These are phyloP conservation scores for Colletotrichum gigasporum DNA, from an alignment of 2,329 filamentous ascomycete species.

Conservation along the genomic window DNA sequence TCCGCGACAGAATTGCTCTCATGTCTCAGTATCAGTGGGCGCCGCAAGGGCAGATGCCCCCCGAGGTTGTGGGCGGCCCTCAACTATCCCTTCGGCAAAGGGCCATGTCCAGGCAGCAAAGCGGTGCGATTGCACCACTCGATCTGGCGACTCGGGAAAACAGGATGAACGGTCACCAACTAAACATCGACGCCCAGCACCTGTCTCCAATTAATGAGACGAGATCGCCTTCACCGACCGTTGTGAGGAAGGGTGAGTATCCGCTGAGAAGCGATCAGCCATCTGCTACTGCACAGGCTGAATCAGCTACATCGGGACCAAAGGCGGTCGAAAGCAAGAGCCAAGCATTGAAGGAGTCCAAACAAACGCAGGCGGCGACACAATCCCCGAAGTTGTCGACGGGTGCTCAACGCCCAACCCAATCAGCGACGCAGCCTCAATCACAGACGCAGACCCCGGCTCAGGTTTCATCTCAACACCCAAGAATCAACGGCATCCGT, in stretches of 20 bases:
- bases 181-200: constrained; percentile 53
- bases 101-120: constrained; percentile 52
- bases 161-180: constrained; percentile 45
- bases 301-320: not conserved
- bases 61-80: constrained; percentile 38
- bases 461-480: constrained; percentile 37
- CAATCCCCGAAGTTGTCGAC: constrained; percentile 34
- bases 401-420: constrained; percentile 7
- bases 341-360: constrained; percentile 39
- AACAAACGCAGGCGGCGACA: constrained; percentile 32
- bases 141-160: constrained; percentile 63
- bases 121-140: constrained; percentile 61
- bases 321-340: constrained; percentile 12
- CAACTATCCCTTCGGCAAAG: constrained; percentile 48
- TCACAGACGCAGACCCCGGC: constrained; percentile 16
- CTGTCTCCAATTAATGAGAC: constrained; percentile 81
- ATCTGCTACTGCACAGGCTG: constrained; percentile 16
- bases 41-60: constrained; percentile 24
- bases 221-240: constrained; percentile 75
- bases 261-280: constrained; percentile 12
- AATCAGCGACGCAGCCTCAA: constrained; percentile 39
- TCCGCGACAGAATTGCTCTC: constrained; percentile 51
- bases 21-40: constrained; percentile 41
- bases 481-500: constrained; percentile 51
- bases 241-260: constrained; percentile 54